Percentiles rank a stretch among this genome's conserved stretches.
Evolutionary conservation across 805 yeast species (phyloP).

Genomic region (Blastobotrys robertii): DNA sequence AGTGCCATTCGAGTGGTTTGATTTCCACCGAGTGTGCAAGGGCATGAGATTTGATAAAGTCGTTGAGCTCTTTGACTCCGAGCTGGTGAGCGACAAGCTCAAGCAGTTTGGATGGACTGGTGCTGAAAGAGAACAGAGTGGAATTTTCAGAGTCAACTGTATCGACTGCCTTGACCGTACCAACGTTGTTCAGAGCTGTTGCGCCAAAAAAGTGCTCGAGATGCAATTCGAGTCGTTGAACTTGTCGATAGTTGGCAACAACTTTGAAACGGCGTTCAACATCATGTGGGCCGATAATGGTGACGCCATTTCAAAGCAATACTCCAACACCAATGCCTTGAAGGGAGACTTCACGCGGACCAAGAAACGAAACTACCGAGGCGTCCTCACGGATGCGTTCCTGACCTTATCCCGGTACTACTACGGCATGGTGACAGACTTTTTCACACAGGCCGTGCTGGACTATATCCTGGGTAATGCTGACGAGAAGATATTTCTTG

Average conservation of each 20-base stretch:
- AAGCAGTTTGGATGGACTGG: constrained; percentile 28
- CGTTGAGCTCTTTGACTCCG: constrained; percentile 22
- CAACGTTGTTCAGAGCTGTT: constrained; percentile 35
- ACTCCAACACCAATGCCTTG: constrained; percentile 48
- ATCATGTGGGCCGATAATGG: constrained; percentile 61
- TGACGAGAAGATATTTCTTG: constrained; percentile 30
- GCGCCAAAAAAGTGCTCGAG: constrained; percentile 24
- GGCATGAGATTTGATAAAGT: constrained; percentile 35
- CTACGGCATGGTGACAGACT: constrained; percentile 37
- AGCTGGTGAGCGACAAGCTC: constrained; percentile 9
- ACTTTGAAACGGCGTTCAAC: constrained; percentile 24
- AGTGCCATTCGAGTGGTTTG: constrained; percentile 46
- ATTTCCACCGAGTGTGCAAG: constrained; percentile 46
- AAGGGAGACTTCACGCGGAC: constrained; percentile 41
- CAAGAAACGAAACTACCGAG: constrained; percentile 33
- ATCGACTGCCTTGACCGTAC: constrained; percentile 59
- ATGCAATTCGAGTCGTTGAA: constrained; percentile 18
- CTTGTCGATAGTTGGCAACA: constrained; percentile 3
- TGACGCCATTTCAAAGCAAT: constrained; percentile 53
- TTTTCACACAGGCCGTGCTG: constrained; percentile 34
- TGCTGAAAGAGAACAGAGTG: constrained; percentile 32
- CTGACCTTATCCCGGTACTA: constrained; percentile 35
- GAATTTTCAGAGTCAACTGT: constrained; percentile 51
- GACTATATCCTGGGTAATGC: constrained; percentile 34
- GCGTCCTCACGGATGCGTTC: constrained; percentile 35